Conservation (phyloP, 2,329 filamentous ascomycete genomes). For the Cadophora luteo-olivacea region DNA sequence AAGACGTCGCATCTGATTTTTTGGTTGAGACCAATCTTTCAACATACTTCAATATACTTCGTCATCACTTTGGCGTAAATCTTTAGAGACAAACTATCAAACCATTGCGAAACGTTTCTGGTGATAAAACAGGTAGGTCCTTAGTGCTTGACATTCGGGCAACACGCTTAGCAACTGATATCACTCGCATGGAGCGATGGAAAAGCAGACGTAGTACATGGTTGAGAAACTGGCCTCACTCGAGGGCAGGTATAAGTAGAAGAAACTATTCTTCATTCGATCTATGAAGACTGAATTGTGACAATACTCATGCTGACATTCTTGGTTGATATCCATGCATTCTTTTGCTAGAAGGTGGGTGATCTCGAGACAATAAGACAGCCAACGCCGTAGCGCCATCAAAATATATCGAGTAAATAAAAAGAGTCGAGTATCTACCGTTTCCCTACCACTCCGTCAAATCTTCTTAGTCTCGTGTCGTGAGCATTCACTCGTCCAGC, state of each 20-base stretch:
- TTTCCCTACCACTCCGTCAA: conserved; percentile 1
- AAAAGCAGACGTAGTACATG: background rate
- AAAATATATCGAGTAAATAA: conserved; percentile 21
- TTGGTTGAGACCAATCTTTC: too few species aligned
- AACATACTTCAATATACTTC: too few species aligned
- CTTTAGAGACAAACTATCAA: too few species aligned
- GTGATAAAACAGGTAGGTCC: too few species aligned
- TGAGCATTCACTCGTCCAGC: conserved; percentile 2
- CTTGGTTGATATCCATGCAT: background rate
- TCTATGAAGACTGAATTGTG: background rate
- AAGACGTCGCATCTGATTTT: too few species aligned
- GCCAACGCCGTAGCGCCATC: conserved; percentile 16
- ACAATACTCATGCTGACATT: background rate
- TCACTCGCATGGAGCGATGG: too few species aligned
- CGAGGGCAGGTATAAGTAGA: background rate
- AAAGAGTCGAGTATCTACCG: conserved; percentile 30
- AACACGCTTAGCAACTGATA: too few species aligned
- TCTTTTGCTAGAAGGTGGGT: conserved; percentile 9
- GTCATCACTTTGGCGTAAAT: too few species aligned
- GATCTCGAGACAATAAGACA: background rate
- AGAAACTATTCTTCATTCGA: background rate
- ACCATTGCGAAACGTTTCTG: too few species aligned
- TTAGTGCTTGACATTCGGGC: too few species aligned
- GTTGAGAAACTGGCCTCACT: background rate
- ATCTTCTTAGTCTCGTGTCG: background rate